Evolutionary conservation across 805 yeast genomes (phyloP).

Genomic region (Candida endomychidarum): DNA sequence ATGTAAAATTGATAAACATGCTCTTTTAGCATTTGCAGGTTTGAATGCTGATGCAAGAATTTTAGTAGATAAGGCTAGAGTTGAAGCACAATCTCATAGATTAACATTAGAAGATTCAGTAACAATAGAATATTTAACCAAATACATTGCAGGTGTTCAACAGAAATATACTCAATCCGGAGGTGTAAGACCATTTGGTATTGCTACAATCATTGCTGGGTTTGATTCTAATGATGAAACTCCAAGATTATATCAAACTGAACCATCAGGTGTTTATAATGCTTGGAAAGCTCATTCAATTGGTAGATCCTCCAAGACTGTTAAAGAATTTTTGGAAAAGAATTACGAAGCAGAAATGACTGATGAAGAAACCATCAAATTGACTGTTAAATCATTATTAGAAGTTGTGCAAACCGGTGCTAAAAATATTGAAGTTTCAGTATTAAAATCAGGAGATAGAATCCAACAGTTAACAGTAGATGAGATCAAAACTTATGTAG

Average conservation of each 20-base stretch:
- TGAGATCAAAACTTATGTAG: conserved; percentile 71
- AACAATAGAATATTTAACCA: conserved; percentile 85
- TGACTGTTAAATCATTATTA: conserved; percentile 81
- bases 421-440: conserved; percentile 89
- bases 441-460: conserved; percentile 68
- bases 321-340: conserved; percentile 91
- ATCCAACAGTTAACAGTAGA: conserved; percentile 64
- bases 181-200: conserved; percentile 98
- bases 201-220: conserved; percentile 92
- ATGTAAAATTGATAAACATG: conserved; percentile 86
- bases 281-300: conserved; percentile 99
- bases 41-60: conserved; percentile 98
- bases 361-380: conserved; percentile 70
- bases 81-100: conserved; percentile 94
- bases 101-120: conserved; percentile 95
- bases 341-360: conserved; percentile 65
- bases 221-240: conserved; percentile 81
- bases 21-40: conserved; percentile 93
- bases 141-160: conserved; percentile 96
- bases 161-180: conserved; percentile 97
- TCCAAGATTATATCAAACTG: conserved; percentile 90
- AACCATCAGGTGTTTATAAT: conserved; percentile 94
- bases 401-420: conserved; percentile 99
- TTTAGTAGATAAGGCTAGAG: conserved; percentile 90
- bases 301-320: conserved; percentile 93